Evolutionary conservation across 2,329 filamentous ascomycete genomes (phyloP), one percentile per base, ranked within the genome.

Genomic region (Phialocephala sp.): DNA sequence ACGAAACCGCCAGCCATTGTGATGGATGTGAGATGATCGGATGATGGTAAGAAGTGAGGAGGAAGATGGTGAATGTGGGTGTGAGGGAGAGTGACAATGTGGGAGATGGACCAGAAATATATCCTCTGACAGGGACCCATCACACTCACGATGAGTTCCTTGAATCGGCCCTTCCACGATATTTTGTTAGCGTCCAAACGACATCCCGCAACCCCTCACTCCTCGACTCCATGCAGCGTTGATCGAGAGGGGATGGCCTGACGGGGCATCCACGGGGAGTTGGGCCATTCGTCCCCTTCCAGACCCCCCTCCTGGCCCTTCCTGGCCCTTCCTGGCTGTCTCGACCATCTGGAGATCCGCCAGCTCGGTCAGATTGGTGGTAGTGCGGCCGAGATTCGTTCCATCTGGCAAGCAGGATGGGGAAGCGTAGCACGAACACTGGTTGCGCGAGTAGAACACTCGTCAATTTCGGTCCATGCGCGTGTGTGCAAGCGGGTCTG

Each of bases 1-100:
- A 60, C 37, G 54, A 66, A 50, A n/a, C 55, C 54, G 50, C 57
- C 58, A 47, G 35, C 55, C 52, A 66, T 66, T 79, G 79, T 62
- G 36, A 50, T 59, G 39, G 52, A 52, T n/a, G 37, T 60, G 41
- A 22, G 32, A 55, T 47, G 15, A 43, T n/a, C 18, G 27, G 56
- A 39, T 12, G 36, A 22, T 41, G 8, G 55, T 24, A 57, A 57
- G 55, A 57, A 35, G 36, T 64, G 39, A 47, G 36, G 39, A 47
- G 36, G 55, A 32, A 47, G 20, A 32, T 35, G 50, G 22, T 36
- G 50, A 52, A 50, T 20, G 41, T 24, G 41, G 15, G 27, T 59
- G 43, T 39, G 20, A 50, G 35, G 32, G 35, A 35, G 20, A 55
- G 12, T 14, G 54, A 43, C 5, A 12, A 18, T 22, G 32, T 18